A percentile compares a stretch with the other conserved stretches of the same genome.
Conservation (phyloP, 177 flowering plant genomes). For the Telopea speciosissima region DNA sequence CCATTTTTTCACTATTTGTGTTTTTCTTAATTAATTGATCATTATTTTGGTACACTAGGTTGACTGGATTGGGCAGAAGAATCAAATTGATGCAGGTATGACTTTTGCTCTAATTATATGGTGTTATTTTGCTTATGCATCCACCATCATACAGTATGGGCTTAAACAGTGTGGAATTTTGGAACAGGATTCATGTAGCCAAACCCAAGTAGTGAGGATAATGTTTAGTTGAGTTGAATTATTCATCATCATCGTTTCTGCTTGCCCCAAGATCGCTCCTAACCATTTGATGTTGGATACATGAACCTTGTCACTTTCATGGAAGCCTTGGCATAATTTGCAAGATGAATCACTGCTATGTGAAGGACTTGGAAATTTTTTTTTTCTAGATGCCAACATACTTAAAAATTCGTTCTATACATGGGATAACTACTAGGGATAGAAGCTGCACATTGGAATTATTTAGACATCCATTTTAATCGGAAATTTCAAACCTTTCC, state of each 20-base stretch:
- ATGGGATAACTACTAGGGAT: neutral
- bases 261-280: neutral
- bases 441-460: neutral
- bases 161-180: too few relatives aligned
- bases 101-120: neutral
- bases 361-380: neutral
- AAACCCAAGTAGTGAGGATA: too few relatives aligned
- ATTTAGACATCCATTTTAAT: too few relatives aligned
- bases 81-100: constrained; percentile 94
- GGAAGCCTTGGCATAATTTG: neutral
- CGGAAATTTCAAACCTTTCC: neutral
- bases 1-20: neutral
- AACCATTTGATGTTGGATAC: too few relatives aligned
- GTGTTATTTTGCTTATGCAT: neutral
- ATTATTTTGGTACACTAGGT: constrained; percentile 41
- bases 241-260: neutral
- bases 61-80: constrained; percentile 98
- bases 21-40: constrained; percentile 6
- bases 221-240: too few relatives aligned
- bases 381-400: neutral
- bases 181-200: too few relatives aligned
- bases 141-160: neutral
- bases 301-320: neutral
- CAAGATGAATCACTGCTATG: neutral
- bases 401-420: neutral